Percentiles rank a stretch among this genome's conserved stretches.
Conservation (phyloP, 2,329 filamentous ascomycete genomes). For the Sclerotinia borealis region DNA sequence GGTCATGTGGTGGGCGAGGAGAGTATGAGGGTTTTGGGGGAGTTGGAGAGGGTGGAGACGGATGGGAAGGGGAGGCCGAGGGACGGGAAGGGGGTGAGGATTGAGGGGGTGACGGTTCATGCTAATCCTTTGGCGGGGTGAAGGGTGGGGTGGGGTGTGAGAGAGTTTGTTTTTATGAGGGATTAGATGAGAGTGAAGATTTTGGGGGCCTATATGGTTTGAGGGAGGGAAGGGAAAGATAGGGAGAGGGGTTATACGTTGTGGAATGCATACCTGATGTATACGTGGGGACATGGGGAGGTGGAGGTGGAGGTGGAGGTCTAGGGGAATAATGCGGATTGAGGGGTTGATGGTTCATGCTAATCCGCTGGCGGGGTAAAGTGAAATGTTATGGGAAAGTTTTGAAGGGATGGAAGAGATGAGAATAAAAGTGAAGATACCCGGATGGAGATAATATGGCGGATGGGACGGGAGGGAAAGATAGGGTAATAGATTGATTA, state of each 20-base stretch:
- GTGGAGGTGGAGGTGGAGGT: neutral
- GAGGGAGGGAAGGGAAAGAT: too few species aligned
- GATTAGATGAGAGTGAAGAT: too few species aligned
- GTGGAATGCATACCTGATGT: too few species aligned
- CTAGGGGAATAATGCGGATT: neutral
- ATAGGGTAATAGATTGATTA: too few species aligned
- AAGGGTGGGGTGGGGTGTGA: too few species aligned
- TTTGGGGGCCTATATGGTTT: too few species aligned
- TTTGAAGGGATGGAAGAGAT: neutral
- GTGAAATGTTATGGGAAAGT: neutral
- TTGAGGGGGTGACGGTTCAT: slow-evolving; percentile 67
- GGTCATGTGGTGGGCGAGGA: slow-evolving; percentile 66
- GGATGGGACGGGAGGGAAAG: neutral
- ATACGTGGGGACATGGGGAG: slow-evolving; percentile 53
- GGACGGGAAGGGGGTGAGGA: slow-evolving; percentile 55
- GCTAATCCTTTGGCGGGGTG: slow-evolving; percentile 69
- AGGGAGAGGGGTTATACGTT: too few species aligned
- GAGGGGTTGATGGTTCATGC: too few species aligned
- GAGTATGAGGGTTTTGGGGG: slow-evolving; percentile 57
- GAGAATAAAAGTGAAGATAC: too few species aligned
- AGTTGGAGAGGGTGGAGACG: slow-evolving; percentile 64
- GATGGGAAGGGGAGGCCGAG: slow-evolving; percentile 74
- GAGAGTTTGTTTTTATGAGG: too few species aligned
- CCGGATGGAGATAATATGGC: too few species aligned
- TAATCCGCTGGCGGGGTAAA: neutral